Percentiles rank a stretch among this genome's conserved stretches.
phyloP scores from a whole-genome alignment of 495 filamentous ascomycete genomes.

The Penicillium nucicola region DNA sequence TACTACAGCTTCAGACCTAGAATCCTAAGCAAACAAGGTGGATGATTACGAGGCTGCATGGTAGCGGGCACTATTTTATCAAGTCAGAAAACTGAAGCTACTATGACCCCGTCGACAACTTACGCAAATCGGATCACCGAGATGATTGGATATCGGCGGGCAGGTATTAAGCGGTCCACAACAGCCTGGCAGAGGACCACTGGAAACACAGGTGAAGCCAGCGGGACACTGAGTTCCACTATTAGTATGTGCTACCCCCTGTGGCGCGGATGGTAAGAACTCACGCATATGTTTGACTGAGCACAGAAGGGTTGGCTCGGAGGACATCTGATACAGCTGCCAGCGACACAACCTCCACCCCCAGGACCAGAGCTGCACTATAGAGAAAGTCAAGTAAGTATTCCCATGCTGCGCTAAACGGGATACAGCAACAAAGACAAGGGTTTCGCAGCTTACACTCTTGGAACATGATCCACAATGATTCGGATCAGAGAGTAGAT shows the following conservation, averaged over 20 bases:
- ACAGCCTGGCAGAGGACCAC: slow-evolving; percentile 17
- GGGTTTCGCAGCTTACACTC: not conserved
- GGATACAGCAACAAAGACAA: not conserved
- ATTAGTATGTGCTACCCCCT: not conserved
- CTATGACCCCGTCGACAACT: not conserved
- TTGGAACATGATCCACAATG: slow-evolving; percentile 16
- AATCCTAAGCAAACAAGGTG: slow-evolving; percentile 7
- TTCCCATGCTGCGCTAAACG: not conserved
- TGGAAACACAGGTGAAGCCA: slow-evolving; percentile 12
- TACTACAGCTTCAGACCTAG: not conserved
- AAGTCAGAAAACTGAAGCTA: not conserved
- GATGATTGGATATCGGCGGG: slow-evolving; percentile 11
- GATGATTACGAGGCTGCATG: slow-evolving; percentile 5
- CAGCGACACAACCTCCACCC: slow-evolving; percentile 14
- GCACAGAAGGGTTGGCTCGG: slow-evolving; percentile 9
- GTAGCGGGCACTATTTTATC: slow-evolving; percentile 8
- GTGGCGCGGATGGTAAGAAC: not conserved
- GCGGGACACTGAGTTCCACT: slow-evolving; percentile 5
- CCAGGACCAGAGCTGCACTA: slow-evolving; percentile 15
- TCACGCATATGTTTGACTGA: slow-evolving; percentile 17
- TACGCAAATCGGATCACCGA: slow-evolving; percentile 19
- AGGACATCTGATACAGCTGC: slow-evolving; percentile 10
- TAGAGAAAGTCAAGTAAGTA: not conserved
- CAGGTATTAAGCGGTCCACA: slow-evolving; percentile 14
- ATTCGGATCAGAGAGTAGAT: slow-evolving; percentile 3